Evolutionary conservation across 768 basidiomycete species (phyloP).

Genomic region (Hypholoma sublateritium): DNA sequence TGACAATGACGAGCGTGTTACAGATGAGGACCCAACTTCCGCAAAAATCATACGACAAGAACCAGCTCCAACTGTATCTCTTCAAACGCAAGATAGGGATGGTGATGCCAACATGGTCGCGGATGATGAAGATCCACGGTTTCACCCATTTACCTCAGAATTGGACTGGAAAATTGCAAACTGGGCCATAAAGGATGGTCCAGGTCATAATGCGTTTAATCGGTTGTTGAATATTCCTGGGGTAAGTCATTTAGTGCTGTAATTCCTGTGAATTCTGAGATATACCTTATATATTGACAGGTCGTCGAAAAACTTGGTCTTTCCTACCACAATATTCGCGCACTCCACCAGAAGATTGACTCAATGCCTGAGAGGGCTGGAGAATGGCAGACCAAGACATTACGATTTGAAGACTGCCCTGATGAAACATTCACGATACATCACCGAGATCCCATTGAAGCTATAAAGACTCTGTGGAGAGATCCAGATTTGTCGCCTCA

Average conservation of each 20-base stretch:
- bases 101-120: neutral
- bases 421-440: conserved; percentile 18
- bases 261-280: neutral
- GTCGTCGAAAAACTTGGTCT: conserved; percentile 16
- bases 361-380: conserved; percentile 24
- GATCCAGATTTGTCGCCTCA: conserved; percentile 26
- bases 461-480: conserved; percentile 26
- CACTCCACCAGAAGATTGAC: conserved; percentile 26
- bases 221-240: conserved; percentile 24
- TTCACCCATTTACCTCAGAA: conserved; percentile 23
- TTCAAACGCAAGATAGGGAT: neutral
- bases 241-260: conserved; percentile 9
- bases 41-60: neutral
- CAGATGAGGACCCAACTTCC: neutral
- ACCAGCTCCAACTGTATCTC: neutral
- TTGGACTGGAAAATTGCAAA: conserved; percentile 26
- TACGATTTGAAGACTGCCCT: conserved; percentile 22
- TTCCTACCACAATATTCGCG: conserved; percentile 23
- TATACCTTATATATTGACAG: neutral
- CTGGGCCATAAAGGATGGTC: conserved; percentile 26
- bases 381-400: conserved; percentile 17
- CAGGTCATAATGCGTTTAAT: conserved; percentile 26
- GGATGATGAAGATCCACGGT: conserved; percentile 7
- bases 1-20: conserved; percentile 5
- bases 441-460: conserved; percentile 28